Base-by-base conservation (phyloP, 108 stramenopile species). In the Skeletonema menzelii region DNA sequence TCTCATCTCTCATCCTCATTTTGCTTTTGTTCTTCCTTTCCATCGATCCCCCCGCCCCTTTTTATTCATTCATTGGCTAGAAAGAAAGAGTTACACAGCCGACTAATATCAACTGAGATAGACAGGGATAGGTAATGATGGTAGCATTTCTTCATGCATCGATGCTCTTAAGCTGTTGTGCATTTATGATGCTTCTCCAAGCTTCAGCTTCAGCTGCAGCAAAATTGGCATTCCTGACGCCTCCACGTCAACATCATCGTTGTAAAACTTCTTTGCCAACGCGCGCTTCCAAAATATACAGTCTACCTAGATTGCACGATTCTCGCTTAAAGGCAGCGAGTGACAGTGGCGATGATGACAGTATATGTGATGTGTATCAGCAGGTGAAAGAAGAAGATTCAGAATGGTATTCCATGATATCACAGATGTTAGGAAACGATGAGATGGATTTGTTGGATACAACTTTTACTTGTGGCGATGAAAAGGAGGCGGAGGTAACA, bases 311-410 rank as follows among this genome's bases (percentile, higher is more conserved):
- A 53, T 53, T 53, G 17, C n/a, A n/a, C 20, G 24, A 53, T 22
- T 53, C 8, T 20, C 22, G 15, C 1, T 42, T 53, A n/a, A 53
- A 5, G 22, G 22, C 22, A 22, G n/a, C 20, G 6, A 49, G 47
- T 49, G 47, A 3, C 15, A 17, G 57, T 10, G 56, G 53, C 3
- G 69, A 67, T 17, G 70, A 82, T 26, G 47, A n/a, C 20, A 63
- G 15, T 40, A 22, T 82, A 20, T 65, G 75, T 61, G 74, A 56
- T 11, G 44, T 82, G 19, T 82, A 82, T 70, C 62, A 75, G 27
- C 70, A 71, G 53, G 80, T 82, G 22, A 73, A 82, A 65, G 57
- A 75, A 61, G 72, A 80, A n/a, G 80, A 82, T 71, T 70, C 80
- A 7, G 80, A 82, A 65, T 82, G 80, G 80, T 82, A 56, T 47